Conservation (phyloP, 2,329 filamentous ascomycete genomes). For the Xylaria sp. region DNA sequence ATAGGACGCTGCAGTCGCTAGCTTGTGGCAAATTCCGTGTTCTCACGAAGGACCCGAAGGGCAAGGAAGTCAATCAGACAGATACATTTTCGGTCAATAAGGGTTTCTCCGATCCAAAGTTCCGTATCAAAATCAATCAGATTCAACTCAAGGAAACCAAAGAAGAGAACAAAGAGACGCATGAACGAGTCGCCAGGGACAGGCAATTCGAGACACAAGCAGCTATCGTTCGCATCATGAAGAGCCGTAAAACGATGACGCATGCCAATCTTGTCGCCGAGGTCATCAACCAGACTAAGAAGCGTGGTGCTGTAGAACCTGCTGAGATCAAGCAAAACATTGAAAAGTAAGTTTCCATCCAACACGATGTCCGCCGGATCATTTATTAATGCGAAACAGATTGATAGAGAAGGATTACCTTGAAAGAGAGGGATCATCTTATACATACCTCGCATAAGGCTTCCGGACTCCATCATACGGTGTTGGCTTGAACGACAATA, state of each 20-base stretch:
- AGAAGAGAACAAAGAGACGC: conserved; percentile 93
- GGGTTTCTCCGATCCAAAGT: conserved; percentile 81
- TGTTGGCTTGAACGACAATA: background rate
- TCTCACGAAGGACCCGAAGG: conserved; percentile 84
- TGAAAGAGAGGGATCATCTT: conserved; percentile 78
- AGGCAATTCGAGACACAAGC: conserved; percentile 97
- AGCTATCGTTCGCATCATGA: conserved; percentile 97
- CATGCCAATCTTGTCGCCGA: conserved; percentile 91
- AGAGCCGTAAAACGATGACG: conserved; percentile 86
- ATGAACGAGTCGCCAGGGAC: conserved; percentile 88
- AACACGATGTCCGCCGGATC: background rate
- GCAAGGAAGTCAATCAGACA: conserved; percentile 78
- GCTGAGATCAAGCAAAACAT: conserved; percentile 96
- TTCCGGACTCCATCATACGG: background rate
- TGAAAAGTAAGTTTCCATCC: conserved; percentile 75
- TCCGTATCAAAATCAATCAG: conserved; percentile 97
- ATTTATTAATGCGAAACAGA: conserved; percentile 58
- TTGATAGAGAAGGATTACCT: conserved; percentile 95
- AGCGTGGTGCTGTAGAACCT: conserved; percentile 84
- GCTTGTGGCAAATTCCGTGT: conserved; percentile 91
- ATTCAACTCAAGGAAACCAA: conserved; percentile 97
- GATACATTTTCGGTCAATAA: conserved; percentile 89
- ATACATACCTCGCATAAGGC: conserved; percentile 74
- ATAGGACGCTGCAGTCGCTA: conserved; percentile 92
- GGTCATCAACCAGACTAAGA: conserved; percentile 90